Percentiles rank a stretch among this genome's conserved stretches.
Evolutionary conservation across 1,284 basidiomycete genomes (phyloP).

Genomic region (Cryptococcus depauperatus): DNA sequence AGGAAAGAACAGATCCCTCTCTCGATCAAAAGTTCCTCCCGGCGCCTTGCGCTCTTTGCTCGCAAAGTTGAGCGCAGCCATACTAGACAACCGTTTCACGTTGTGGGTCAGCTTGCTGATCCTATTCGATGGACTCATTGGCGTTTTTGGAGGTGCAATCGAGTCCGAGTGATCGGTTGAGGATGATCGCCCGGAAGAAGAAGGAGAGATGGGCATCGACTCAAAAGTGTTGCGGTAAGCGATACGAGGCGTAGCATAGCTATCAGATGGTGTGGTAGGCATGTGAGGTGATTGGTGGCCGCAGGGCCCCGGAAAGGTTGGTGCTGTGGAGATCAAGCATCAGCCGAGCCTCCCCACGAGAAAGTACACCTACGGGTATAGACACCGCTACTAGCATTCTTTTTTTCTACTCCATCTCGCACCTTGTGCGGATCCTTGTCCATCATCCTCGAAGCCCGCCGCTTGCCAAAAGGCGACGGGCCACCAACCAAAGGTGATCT

Average conservation of each 20-base stretch:
- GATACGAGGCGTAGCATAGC: conserved; percentile 14
- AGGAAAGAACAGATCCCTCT: no score
- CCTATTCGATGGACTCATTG: conserved; percentile 11
- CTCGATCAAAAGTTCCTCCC: no score
- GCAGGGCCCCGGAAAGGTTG: conserved; percentile 16
- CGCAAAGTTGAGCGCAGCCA: neutral
- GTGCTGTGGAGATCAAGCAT: conserved; percentile 2
- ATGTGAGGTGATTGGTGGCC: conserved; percentile 4
- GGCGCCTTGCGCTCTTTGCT: neutral
- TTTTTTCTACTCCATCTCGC: conserved; percentile 13
- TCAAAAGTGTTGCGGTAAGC: conserved; percentile 2
- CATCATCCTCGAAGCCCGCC: conserved; percentile 4
- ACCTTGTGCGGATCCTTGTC: conserved; percentile 14
- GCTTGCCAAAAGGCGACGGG: conserved; percentile 1
- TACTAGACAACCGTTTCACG: conserved; percentile 9
- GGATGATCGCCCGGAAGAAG: conserved; percentile 11
- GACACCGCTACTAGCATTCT: conserved; percentile 13
- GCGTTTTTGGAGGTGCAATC: conserved; percentile 13
- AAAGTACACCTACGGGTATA: conserved; percentile 17
- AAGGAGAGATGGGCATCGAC: conserved; percentile 8
- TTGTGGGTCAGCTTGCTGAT: conserved; percentile 10
- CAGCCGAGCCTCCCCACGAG: no score
- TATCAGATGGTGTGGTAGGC: conserved; percentile 13
- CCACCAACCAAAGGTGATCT: neutral
- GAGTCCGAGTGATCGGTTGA: conserved; percentile 11